Evolutionary conservation across 805 yeast species (phyloP).

Genomic region (Barnettozyma pratensis): DNA sequence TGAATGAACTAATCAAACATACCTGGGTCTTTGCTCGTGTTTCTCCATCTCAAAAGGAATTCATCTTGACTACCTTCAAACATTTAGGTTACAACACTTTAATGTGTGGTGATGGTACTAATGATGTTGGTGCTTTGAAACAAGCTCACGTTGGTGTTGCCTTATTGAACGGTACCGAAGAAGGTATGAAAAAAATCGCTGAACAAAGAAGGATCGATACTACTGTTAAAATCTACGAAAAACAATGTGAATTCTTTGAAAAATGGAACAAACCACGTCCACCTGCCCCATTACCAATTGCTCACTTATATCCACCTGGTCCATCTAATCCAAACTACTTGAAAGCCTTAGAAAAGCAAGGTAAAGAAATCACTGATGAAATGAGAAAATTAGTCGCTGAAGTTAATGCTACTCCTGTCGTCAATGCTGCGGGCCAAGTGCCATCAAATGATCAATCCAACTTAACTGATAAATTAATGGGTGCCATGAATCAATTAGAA

Average conservation of each 20-base stretch:
- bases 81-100: conserved; percentile 86
- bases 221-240: conserved; percentile 64
- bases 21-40: conserved; percentile 98
- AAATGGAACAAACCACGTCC: conserved; percentile 84
- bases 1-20: conserved; percentile 70
- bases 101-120: conserved; percentile 99
- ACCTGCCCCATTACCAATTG: conserved; percentile 79
- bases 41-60: conserved; percentile 94
- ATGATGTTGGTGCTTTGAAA: conserved; percentile 97
- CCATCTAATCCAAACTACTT: conserved; percentile 84
- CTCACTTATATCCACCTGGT: conserved; percentile 96
- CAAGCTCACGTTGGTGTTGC: conserved; percentile 99
- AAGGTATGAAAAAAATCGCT: conserved; percentile 81
- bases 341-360: conserved; percentile 79
- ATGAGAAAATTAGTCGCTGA: conserved; percentile 53
- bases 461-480: conserved; percentile 62
- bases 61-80: conserved; percentile 76
- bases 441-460: conserved; percentile 34
- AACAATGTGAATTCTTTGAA: conserved; percentile 72
- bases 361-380: conserved; percentile 74
- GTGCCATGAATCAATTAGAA: conserved; percentile 47
- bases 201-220: conserved; percentile 71
- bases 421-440: conserved; percentile 25
- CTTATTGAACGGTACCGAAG: conserved; percentile 94
- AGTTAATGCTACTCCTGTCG: conserved; percentile 37